Base-by-base conservation (phyloP, 2,329 filamentous ascomycete species). In the Aaosphaeria arxii region DNA sequence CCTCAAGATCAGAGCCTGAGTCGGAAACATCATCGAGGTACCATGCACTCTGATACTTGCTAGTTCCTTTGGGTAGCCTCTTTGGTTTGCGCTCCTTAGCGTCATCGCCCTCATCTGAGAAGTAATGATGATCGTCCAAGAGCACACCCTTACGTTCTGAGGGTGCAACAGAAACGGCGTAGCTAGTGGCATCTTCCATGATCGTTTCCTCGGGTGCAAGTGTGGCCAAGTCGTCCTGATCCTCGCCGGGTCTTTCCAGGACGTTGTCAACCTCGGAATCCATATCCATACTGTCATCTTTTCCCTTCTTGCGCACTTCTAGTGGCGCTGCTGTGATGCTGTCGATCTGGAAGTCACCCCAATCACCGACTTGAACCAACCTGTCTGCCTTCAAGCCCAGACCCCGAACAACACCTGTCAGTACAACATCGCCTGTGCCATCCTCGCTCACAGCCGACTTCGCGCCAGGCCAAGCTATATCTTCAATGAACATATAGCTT, bases 91-190 rank as follows among this genome's bases (percentile, higher is more conserved):
- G 72, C 13, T 83, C 75, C 13, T 79, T 75, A 45, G 84, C 74
- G 39, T 80, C 77, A 5, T 78, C 76, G 45, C 94, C 87, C 42
- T 94, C 90, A 40, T 97, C 92, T 0, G 91, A 91, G 66, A 97
- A 99, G 71, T 99, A 99, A 67, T 97, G 92, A 69, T 99, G 92
- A 57, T 97, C 92, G 58, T 99, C 94, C 7, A 99, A 78, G 38
- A 99, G 75, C 1, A 99, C 94, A 55, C 92, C 94, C 72, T 92
- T 95, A 64, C 75, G 64, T 49, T 77, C 74, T 29, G 61, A 80
- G 57, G 51, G 76, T 66, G 59, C 78, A 48, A 74, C 74, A 64
- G 67, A 78, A 11, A 63, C 54, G 6, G 74, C 63, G 33, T 71
- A 70, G 32, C 71, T 71, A 24, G 82, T 81, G 24, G 83, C 80